Conservation (phyloP, 2,329 filamentous ascomycete genomes). For the Colletotrichum karsti region DNA sequence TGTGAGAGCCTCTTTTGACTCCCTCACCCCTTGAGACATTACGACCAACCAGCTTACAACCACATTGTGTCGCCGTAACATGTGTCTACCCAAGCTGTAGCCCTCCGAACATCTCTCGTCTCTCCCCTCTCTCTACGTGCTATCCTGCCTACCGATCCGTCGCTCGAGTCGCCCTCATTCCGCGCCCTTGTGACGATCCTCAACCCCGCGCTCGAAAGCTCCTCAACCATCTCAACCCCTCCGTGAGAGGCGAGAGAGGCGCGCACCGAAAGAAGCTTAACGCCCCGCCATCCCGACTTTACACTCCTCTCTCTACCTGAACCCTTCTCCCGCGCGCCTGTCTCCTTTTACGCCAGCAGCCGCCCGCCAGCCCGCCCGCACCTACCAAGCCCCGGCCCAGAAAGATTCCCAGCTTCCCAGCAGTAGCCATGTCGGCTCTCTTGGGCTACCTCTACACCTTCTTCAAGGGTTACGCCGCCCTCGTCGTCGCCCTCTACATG, state of each 20-base stretch:
- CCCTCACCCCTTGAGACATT: conserved; percentile 20
- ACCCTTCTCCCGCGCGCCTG: conserved; percentile 15
- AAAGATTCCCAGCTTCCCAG: background rate
- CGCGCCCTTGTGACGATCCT: conserved; percentile 26
- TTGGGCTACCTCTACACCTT: conserved; percentile 53
- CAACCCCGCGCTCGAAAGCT: conserved; percentile 23
- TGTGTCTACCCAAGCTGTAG: conserved; percentile 23
- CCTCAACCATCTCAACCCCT: conserved; percentile 11
- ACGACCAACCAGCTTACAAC: background rate
- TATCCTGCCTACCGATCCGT: background rate
- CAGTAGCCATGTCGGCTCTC: conserved; percentile 44
- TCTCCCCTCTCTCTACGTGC: background rate
- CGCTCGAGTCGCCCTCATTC: background rate
- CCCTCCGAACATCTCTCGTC: background rate
- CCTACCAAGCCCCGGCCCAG: conserved; percentile 5
- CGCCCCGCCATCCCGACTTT: conserved; percentile 16
- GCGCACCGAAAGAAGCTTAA: conserved; percentile 26
- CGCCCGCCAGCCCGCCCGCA: conserved; percentile 11
- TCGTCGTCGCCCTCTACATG: conserved; percentile 67
- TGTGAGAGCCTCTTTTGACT: background rate
- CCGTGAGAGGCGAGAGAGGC: conserved; percentile 8
- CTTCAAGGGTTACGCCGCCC: conserved; percentile 58
- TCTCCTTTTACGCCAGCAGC: conserved; percentile 14
- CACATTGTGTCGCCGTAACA: conserved; percentile 14
- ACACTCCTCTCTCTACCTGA: background rate